Evolutionary conservation across 1,284 basidiomycete genomes (phyloP).

Genomic region (Farysia itapuensis): DNA sequence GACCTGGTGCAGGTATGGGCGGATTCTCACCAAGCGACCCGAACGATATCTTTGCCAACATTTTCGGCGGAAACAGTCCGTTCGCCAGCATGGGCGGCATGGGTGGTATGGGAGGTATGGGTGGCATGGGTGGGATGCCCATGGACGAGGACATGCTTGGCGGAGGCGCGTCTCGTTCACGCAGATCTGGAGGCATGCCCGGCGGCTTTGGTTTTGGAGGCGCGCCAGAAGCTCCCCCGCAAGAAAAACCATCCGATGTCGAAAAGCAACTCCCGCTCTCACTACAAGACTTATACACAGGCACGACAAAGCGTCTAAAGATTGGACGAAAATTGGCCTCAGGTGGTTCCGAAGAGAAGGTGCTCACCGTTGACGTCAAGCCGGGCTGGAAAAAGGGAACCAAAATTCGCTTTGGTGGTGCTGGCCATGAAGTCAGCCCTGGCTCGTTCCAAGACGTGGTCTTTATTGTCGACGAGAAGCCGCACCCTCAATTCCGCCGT

Average conservation of each 20-base stretch:
- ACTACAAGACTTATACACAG: slow-evolving; percentile 86
- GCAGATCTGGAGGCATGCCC: slow-evolving; percentile 13
- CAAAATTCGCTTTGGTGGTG: slow-evolving; percentile 56
- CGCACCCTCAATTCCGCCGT: slow-evolving; percentile 47
- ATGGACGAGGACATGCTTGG: slow-evolving; percentile 42
- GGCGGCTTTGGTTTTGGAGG: slow-evolving; percentile 19
- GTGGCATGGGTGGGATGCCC: slow-evolving; percentile 41
- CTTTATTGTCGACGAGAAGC: slow-evolving; percentile 58
- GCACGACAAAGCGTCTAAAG: slow-evolving; percentile 85
- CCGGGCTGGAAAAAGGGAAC: slow-evolving; percentile 59
- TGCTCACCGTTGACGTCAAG: slow-evolving; percentile 64
- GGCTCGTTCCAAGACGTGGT: slow-evolving; percentile 55
- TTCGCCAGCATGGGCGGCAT: slow-evolving; percentile 49
- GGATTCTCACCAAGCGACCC: slow-evolving; percentile 69
- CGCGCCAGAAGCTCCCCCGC: neutral
- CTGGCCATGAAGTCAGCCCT: slow-evolving; percentile 53
- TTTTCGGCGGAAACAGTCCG: slow-evolving; percentile 44
- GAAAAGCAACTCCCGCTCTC: slow-evolving; percentile 81
- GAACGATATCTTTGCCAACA: slow-evolving; percentile 83
- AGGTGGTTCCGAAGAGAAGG: slow-evolving; percentile 82
- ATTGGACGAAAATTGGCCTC: slow-evolving; percentile 74
- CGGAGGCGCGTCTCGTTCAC: slow-evolving; percentile 21
- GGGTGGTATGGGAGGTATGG: slow-evolving; percentile 46
- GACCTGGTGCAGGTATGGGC: slow-evolving; percentile 35
- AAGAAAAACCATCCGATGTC: slow-evolving; percentile 67